Percentiles rank a stretch among this genome's conserved stretches.
Evolutionary conservation across 1,284 basidiomycete species (phyloP).

Genomic region (Cystobasidium slooffiae): DNA sequence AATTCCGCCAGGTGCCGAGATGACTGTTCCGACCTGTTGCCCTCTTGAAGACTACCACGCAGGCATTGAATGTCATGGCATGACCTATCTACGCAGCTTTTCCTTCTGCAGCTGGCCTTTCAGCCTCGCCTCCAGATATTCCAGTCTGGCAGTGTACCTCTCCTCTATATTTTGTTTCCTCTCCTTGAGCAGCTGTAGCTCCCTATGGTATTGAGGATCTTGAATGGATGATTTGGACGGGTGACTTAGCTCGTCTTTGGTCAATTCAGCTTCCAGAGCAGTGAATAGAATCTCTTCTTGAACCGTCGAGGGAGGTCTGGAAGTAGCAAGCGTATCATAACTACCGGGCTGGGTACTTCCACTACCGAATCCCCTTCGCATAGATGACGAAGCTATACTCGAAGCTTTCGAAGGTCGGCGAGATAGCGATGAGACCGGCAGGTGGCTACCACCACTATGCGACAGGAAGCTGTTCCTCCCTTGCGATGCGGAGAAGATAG

Average conservation of each 20-base stretch:
- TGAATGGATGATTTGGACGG: neutral
- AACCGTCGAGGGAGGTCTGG: slow-evolving; percentile 19
- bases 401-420: slow-evolving; percentile 15
- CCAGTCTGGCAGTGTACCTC: slow-evolving; percentile 28
- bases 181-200: slow-evolving; percentile 3
- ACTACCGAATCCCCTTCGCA: slow-evolving; percentile 11
- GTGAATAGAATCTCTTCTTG: slow-evolving; percentile 6
- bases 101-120: slow-evolving; percentile 27
- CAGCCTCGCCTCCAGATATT: slow-evolving; percentile 32
- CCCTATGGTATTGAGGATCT: neutral
- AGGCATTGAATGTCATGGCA: neutral
- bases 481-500: slow-evolving; percentile 3
- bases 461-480: neutral
- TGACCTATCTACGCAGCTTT: slow-evolving; percentile 21
- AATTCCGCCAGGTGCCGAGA: no score
- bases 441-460: neutral
- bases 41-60: neutral
- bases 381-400: slow-evolving; percentile 30
- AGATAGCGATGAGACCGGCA: neutral
- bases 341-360: neutral
- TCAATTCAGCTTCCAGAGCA: neutral
- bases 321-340: neutral
- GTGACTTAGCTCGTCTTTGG: neutral
- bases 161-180: slow-evolving; percentile 15
- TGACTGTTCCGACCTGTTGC: no score